These are phyloP conservation scores for Chaetomium cochliodes DNA, from an alignment of 495 filamentous ascomycete genomes.

Conservation along the genomic window DNA sequence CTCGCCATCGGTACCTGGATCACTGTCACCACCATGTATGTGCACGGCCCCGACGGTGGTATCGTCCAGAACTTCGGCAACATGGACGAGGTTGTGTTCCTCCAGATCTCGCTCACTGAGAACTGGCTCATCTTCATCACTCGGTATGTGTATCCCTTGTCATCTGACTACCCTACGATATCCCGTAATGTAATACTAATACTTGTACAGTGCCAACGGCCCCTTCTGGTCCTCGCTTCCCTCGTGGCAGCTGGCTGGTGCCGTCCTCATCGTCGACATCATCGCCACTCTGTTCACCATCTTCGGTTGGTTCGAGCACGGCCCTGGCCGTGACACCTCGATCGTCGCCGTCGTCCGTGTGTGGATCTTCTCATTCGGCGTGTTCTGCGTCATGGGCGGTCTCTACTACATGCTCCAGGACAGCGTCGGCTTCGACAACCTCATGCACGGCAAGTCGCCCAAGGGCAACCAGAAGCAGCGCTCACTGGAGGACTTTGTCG, in stretches of 20 bases:
- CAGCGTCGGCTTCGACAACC: conserved; percentile 76
- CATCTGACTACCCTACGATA: background rate
- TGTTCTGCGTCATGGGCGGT: conserved; percentile 60
- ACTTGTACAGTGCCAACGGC: conserved; percentile 61
- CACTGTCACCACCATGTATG: conserved; percentile 73
- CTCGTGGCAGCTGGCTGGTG: conserved; percentile 74
- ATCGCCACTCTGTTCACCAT: conserved; percentile 79
- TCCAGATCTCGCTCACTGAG: conserved; percentile 86
- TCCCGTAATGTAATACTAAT: conserved; percentile 21
- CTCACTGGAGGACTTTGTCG: conserved; percentile 79
- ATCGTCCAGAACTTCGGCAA: conserved; percentile 85
- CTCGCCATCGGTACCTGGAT: conserved; percentile 84
- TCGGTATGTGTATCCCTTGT: conserved; percentile 32
- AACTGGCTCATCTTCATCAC: conserved; percentile 98
- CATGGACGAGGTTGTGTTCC: conserved; percentile 78
- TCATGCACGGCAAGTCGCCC: conserved; percentile 84
- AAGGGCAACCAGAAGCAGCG: conserved; percentile 73
- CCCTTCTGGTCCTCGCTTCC: conserved; percentile 83
- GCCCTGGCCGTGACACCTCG: conserved; percentile 55
- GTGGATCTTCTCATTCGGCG: conserved; percentile 85
- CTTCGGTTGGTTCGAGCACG: conserved; percentile 69
- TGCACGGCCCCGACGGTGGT: conserved; percentile 64
- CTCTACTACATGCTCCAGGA: conserved; percentile 75
- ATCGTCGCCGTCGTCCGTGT: conserved; percentile 79
- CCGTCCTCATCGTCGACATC: conserved; percentile 76